Evolutionary conservation across 306 rosid species (phyloP), one percentile per base, ranked within the genome.

Genomic region (Cicer bijugum): DNA sequence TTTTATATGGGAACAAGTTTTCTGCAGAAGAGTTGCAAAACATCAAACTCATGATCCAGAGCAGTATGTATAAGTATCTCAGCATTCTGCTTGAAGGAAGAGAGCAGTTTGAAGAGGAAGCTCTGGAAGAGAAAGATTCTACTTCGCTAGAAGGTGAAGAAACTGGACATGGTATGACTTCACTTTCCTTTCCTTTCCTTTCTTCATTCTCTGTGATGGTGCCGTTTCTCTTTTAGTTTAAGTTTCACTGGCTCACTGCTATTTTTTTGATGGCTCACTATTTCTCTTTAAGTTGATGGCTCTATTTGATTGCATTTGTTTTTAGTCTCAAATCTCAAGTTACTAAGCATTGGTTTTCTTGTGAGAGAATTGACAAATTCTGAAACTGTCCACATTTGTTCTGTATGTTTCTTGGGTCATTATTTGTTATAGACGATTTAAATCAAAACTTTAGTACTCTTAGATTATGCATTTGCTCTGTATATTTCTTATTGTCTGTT

Each of bases 101-200:
- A 75, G 97, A 92, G 84, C 93, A 84, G 37, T 92, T 92, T 74
- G 96, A 92, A 90, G 97, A 92, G 82, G 97, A 89, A 82, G 85
- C 83, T 38, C 58, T 81, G 76, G 69, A 75, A 71, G 89, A 87
- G 82, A 74, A 75, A 79, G 75, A 45, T 63, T 45, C 72, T 67
- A 65, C 67, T 78, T 37, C 77, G 2, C 52, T 65, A 47, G 77
- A 87, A 39, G 67, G 71, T 50, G 88, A 82, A 69, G 82, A 20
- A 40, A 61, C 84, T 82, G 78, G 69, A 33, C 53, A 83, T 82
- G 96, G 92, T 86, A 67, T 52, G 38, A 44, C 40, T 75, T 65
- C 53, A 50, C 17, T 16, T 16, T 16, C 17, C 69, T 46, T 60
- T 16, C 17, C 69, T 46, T 60, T 65, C 12, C 70, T 57, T 55